Evolutionary conservation across 2,329 filamentous ascomycete genomes (phyloP).

Genomic region (Parastagonospora nodorum): DNA sequence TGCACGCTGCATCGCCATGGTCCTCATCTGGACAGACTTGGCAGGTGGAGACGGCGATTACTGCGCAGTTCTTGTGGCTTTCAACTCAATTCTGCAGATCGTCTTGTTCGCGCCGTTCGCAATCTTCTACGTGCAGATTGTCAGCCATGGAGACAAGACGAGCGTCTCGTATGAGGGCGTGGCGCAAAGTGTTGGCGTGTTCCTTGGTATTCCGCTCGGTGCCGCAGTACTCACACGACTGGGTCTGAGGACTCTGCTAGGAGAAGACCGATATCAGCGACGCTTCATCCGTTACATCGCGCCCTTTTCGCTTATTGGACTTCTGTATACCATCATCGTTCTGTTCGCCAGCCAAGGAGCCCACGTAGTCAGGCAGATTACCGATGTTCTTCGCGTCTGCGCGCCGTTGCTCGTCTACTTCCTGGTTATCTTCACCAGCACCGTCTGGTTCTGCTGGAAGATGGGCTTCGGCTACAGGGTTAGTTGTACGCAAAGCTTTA

Average conservation of each 20-base stretch:
- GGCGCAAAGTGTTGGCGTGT: slow-evolving; percentile 80
- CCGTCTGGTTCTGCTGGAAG: slow-evolving; percentile 64
- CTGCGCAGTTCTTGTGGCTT: slow-evolving; percentile 66
- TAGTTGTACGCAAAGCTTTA: slow-evolving; percentile 80
- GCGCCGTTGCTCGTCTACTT: slow-evolving; percentile 86
- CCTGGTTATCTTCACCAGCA: slow-evolving; percentile 71
- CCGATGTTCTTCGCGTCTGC: slow-evolving; percentile 78
- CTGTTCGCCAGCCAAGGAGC: slow-evolving; percentile 82
- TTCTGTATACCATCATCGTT: slow-evolving; percentile 85
- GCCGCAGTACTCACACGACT: slow-evolving; percentile 80
- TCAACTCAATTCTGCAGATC: slow-evolving; percentile 56
- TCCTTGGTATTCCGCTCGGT: slow-evolving; percentile 79
- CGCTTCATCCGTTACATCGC: slow-evolving; percentile 72
- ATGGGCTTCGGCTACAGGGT: slow-evolving; percentile 76
- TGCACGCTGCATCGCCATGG: slow-evolving; percentile 89
- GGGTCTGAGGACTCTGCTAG: slow-evolving; percentile 59
- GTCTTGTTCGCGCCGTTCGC: slow-evolving; percentile 55
- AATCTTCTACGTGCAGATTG: slow-evolving; percentile 65
- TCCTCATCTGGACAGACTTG: slow-evolving; percentile 77
- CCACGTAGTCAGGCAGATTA: slow-evolving; percentile 82
- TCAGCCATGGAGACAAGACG: slow-evolving; percentile 58
- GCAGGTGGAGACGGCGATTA: slow-evolving; percentile 81
- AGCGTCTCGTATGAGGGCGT: slow-evolving; percentile 67
- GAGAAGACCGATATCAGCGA: slow-evolving; percentile 66
- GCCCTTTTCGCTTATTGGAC: slow-evolving; percentile 78